Evolutionary conservation across 2,329 filamentous ascomycete genomes (phyloP).

Genomic region (Exophiala viscosa): DNA sequence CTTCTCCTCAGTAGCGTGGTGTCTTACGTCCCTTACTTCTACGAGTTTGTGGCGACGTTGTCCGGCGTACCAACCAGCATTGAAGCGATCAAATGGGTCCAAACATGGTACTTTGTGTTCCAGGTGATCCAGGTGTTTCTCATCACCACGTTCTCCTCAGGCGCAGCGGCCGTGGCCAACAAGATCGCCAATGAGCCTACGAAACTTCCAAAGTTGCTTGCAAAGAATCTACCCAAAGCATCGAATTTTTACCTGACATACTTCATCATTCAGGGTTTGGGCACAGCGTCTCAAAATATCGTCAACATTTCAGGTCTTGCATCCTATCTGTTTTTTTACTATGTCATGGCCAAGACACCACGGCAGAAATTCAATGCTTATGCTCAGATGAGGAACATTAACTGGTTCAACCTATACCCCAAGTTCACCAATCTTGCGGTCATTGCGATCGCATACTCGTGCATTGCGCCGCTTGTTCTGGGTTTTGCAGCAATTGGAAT

Average conservation of each 20-base stretch:
- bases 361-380: slow-evolving; percentile 73
- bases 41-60: slow-evolving; percentile 75
- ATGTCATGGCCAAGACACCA: slow-evolving; percentile 56
- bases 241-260: slow-evolving; percentile 96
- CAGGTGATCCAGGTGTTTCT: slow-evolving; percentile 84
- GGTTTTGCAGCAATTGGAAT: slow-evolving; percentile 77
- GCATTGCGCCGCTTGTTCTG: slow-evolving; percentile 80
- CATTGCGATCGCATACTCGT: slow-evolving; percentile 80
- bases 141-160: slow-evolving; percentile 73
- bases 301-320: slow-evolving; percentile 45
- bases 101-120: slow-evolving; percentile 76
- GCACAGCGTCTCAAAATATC: slow-evolving; percentile 47
- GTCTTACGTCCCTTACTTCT: slow-evolving; percentile 85
- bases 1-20: slow-evolving; percentile 69
- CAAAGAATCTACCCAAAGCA: slow-evolving; percentile 73
- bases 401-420: slow-evolving; percentile 79
- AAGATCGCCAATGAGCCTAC: slow-evolving; percentile 64
- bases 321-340: slow-evolving; percentile 41
- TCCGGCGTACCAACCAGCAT: slow-evolving; percentile 76
- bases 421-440: slow-evolving; percentile 82
- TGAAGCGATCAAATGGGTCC: slow-evolving; percentile 79
- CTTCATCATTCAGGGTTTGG: slow-evolving; percentile 86
- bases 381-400: slow-evolving; percentile 68
- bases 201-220: slow-evolving; percentile 62
- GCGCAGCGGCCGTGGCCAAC: slow-evolving; percentile 65